These are phyloP conservation scores for Boletus bicolor DNA, from an alignment of 768 basidiomycete genomes.

Conservation along the genomic window DNA sequence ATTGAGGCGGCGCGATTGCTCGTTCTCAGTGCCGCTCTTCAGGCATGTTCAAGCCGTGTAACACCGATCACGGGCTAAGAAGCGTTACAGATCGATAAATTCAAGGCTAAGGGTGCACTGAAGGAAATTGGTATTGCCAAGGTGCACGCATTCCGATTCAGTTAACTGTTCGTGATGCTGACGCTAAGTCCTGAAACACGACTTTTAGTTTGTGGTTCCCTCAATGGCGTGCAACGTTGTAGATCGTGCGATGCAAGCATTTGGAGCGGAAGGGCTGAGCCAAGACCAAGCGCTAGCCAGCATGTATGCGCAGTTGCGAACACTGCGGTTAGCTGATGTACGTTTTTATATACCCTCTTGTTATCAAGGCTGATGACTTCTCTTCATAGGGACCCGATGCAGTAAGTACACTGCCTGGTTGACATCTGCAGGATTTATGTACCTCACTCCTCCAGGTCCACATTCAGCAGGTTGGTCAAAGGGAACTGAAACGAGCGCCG, in stretches of 20 bases:
- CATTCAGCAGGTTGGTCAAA: constrained; percentile 90
- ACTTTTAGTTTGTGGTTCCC: constrained; percentile 85
- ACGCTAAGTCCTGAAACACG: background rate
- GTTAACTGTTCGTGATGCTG: background rate
- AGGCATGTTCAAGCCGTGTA: constrained; percentile 41
- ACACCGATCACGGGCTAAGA: background rate
- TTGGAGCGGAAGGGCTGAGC: constrained; percentile 93
- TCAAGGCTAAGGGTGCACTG: constrained; percentile 88
- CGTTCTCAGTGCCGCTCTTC: constrained; percentile 87
- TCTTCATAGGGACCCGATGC: constrained; percentile 69
- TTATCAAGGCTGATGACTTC: constrained; percentile 3
- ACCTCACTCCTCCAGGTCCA: constrained; percentile 60
- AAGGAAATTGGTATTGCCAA: constrained; percentile 99
- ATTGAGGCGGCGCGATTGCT: constrained; percentile 86
- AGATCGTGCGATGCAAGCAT: constrained; percentile 94
- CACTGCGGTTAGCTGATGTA: constrained; percentile 85
- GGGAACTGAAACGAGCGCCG: constrained; percentile 79
- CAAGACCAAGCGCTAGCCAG: constrained; percentile 84
- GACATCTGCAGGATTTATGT: background rate
- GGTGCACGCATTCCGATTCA: constrained; percentile 39
- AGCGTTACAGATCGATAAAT: constrained; percentile 74
- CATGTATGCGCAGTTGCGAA: constrained; percentile 77
- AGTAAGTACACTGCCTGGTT: constrained; percentile 36
- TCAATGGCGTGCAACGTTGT: constrained; percentile 84
- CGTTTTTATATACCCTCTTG: constrained; percentile 24